Base-by-base conservation (phyloP, 495 filamentous ascomycete species). In the Talaromyces stipitatus region DNA sequence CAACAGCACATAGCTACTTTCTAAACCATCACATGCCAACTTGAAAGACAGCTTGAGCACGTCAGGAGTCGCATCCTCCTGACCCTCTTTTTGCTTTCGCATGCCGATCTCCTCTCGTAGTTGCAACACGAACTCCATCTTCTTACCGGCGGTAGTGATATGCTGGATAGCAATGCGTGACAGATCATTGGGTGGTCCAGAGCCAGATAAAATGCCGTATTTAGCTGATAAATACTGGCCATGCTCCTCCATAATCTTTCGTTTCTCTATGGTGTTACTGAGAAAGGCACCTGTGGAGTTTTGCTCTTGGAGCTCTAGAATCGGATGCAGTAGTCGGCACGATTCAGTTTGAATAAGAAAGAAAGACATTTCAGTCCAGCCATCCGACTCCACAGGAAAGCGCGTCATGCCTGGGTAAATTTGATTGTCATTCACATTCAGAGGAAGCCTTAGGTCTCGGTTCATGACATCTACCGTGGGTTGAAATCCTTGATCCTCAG, bases 371-470 rank as follows among this genome's bases (percentile, higher is more conserved):
- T 91, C 88, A 8, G 87, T 91, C 9, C 78, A 76, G 6, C 80
- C 84, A 14, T 66, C 62, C n/a, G 84, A 76, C 27, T 83, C 74
- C 14, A 67, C 60, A 0, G 89, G 85, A 14, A 82, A 69, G 10
- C 78, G 72, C 3, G 71, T 81, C 72, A 78, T 85, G 0, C 77
- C 71, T 4, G 84, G 83, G 50, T 69, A 72, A 26, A 92, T 75
- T 57, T 92, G 89, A 22, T 65, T 61, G 57, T 92, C 90, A 66
- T 91, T 83, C 60, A 92, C 78, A 60, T 90, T 92, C n/a, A 84
- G 68, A 1, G 85, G 85, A 46, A 80, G 69, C 47, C 78, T 69
- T 2, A 83, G 89, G 62, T 89, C 88, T 57, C 83, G 92, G 10
- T 78, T 73, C 33, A 75, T 65, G 27, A 85, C 80, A 16, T 79